phyloP scores from a whole-genome alignment of 2,329 filamentous ascomycete species.

The Capronia epimyces region DNA sequence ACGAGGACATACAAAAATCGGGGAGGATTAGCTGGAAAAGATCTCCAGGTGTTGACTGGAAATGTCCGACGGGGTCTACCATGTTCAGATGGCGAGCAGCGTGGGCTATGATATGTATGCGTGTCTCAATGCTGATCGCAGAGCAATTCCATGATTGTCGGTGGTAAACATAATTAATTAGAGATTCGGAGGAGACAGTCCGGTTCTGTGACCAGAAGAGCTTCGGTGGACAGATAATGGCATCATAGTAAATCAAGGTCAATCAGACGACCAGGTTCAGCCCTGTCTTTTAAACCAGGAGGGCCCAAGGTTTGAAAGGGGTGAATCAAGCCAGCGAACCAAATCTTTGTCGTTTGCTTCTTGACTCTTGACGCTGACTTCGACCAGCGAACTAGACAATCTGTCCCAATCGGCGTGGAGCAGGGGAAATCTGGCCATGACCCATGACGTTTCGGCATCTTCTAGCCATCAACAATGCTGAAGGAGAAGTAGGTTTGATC shows the following conservation, averaged over 20 bases:
- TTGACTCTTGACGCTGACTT: neutral
- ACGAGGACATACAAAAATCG: neutral
- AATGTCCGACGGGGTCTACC: neutral
- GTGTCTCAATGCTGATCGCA: neutral
- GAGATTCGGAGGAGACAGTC: neutral
- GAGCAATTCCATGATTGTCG: too few species aligned
- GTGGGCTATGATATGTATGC: neutral
- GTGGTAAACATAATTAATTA: too few species aligned
- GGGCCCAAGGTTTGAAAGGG: neutral
- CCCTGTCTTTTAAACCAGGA: slow-evolving; percentile 7
- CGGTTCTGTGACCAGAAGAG: slow-evolving; percentile 2
- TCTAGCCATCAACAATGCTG: neutral
- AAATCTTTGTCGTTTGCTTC: neutral
- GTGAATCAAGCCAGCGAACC: neutral
- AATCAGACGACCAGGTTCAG: slow-evolving; percentile 5
- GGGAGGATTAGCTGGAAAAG: neutral
- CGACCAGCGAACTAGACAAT: neutral
- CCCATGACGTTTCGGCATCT: neutral
- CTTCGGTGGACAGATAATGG: neutral
- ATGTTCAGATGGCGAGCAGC: neutral
- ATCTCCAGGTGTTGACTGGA: neutral
- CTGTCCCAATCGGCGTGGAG: too few species aligned
- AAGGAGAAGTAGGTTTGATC: neutral
- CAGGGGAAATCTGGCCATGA: neutral
- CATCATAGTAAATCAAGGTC: neutral